Evolutionary conservation across 495 filamentous ascomycete species (phyloP).

Genomic region (Penicillium verhagenii): DNA sequence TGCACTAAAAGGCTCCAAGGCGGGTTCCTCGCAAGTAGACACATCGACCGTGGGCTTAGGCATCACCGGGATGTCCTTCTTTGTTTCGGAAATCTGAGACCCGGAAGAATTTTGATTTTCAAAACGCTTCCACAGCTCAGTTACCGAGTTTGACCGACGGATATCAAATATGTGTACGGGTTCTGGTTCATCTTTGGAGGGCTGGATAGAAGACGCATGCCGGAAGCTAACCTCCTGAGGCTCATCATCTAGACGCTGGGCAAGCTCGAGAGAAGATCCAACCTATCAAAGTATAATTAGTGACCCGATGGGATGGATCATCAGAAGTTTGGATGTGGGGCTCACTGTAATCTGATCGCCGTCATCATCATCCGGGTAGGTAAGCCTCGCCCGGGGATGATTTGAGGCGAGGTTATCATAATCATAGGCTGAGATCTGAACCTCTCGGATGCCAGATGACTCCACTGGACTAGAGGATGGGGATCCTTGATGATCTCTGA

Average conservation of each 20-base stretch:
- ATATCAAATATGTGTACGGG: constrained; percentile 51
- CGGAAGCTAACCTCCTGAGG: constrained; percentile 19
- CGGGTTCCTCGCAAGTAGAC: constrained; percentile 2
- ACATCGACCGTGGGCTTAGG: neutral
- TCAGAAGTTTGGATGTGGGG: neutral
- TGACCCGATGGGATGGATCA: neutral
- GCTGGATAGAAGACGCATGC: constrained; percentile 8
- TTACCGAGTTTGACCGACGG: constrained; percentile 44
- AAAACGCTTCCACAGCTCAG: constrained; percentile 41
- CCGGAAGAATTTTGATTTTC: constrained; percentile 12
- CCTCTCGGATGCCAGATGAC: constrained; percentile 19
- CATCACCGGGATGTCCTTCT: neutral
- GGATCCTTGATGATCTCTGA: constrained; percentile 36
- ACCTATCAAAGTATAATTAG: constrained; percentile 32
- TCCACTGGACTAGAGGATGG: constrained; percentile 9
- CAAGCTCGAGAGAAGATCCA: constrained; percentile 51
- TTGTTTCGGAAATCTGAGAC: constrained; percentile 1
- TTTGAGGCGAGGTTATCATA: constrained; percentile 49
- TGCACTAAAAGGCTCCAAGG: neutral
- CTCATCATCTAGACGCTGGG: constrained; percentile 52
- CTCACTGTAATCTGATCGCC: constrained; percentile 58
- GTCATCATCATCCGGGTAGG: constrained; percentile 56
- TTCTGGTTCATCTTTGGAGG: constrained; percentile 12
- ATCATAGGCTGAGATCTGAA: constrained; percentile 42
- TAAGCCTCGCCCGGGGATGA: constrained; percentile 51